Evolutionary conservation across 805 yeast species (phyloP), one percentile per base, ranked within the genome.

Genomic region (Nakazawaea peltata): DNA sequence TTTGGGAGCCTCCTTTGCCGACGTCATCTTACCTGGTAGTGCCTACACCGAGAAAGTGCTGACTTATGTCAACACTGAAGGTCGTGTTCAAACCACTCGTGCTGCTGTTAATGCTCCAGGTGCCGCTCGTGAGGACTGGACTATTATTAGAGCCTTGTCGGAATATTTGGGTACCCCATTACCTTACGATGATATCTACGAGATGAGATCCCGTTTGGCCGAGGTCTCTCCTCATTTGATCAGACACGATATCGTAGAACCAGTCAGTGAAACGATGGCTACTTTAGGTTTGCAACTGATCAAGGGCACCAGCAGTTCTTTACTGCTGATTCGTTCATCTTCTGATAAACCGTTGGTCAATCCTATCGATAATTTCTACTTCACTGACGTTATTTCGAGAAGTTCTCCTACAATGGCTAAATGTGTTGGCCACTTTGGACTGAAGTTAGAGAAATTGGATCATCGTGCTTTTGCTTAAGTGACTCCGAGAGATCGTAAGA

Each of bases 121-220:
- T 19, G 81, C 72, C 32, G 92, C 95, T 30, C 79, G 95, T 57
- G 94, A 84, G 59, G 95, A 85, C 61, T 84, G 95, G 95, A 79
- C 79, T 63, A 81, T 84, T 43, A 57, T 85, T 47, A 75, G 88
- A 61, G 95, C 94, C 2, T 68, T 82, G 40, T 74, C 84, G 37
- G 94, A 85, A 58, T 82, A 80, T 55, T 60, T 85, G 44, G 78
- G 76, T 34, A 71, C 69, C 26, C 63, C 80, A 2, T 69, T 84
- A 49, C 88, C 88, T 23, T 84, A 85, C 54, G 90, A 84, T 54
- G 86, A 79, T 54, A 54, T 71, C 28, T 69, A 72, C 47, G 71
- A 79, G 41, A 61, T 84, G 35, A 79, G 88, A 58, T 62, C 67
- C 24, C 72, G 95, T 56, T 61, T 84, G 51, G 74, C 71, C 34